A percentile compares a stretch with the other conserved stretches of the same genome.
phyloP scores from a whole-genome alignment of 2,329 filamentous ascomycete species.

The Didymella pomorum region DNA sequence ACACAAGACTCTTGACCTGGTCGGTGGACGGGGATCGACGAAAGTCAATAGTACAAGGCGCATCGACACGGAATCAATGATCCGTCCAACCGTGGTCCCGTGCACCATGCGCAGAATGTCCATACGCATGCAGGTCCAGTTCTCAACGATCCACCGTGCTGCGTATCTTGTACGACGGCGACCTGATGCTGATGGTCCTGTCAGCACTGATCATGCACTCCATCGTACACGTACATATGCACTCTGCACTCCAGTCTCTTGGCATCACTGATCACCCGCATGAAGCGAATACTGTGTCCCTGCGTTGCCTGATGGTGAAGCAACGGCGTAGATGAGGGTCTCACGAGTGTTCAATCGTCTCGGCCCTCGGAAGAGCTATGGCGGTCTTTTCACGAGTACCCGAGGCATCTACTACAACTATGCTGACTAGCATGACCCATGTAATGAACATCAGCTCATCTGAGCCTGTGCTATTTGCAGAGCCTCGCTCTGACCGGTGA shows the following conservation, averaged over 20 bases:
- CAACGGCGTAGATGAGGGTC: background rate
- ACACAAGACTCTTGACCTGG: background rate
- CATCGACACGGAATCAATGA: constrained; percentile 16
- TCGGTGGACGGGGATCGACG: constrained; percentile 1
- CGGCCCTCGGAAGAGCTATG: constrained; percentile 1
- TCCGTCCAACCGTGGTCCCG: constrained; percentile 13
- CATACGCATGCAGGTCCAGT: constrained; percentile 11
- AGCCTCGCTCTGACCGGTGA: constrained; percentile 5
- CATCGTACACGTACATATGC: constrained; percentile 16
- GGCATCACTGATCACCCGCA: constrained; percentile 28
- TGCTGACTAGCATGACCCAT: constrained; percentile 8
- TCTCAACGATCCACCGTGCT: constrained; percentile 10
- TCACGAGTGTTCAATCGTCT: background rate
- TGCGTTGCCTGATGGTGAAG: constrained; percentile 9
- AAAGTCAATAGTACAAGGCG: constrained; percentile 1
- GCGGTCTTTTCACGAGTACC: background rate
- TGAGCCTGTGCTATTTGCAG: constrained; percentile 1
- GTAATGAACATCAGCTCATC: background rate
- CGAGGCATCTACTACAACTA: constrained; percentile 8
- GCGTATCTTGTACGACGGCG: constrained; percentile 12
- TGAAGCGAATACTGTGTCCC: constrained; percentile 14
- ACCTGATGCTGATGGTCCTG: constrained; percentile 13
- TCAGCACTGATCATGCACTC: constrained; percentile 17
- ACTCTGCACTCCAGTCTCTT: constrained; percentile 24
- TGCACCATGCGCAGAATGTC: constrained; percentile 14